Evolutionary conservation across 305 asterid genomes (phyloP), one percentile per base, ranked within the genome.

Genomic region (Fraxinus baroniana): DNA sequence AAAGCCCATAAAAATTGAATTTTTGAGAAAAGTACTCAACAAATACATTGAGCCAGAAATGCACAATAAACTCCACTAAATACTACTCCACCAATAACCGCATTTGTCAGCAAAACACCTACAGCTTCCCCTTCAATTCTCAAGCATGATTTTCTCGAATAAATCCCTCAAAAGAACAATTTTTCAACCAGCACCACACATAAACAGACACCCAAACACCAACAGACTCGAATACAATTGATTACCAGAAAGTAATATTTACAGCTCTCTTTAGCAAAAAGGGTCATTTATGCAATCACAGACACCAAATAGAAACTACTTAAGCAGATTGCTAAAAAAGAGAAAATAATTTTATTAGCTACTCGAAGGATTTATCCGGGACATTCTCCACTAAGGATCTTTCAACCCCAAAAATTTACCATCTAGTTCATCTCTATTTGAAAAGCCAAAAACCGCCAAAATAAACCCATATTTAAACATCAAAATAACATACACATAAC

Each of bases 41-140:
- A 36, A n/a, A 74, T 18, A 8, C 78, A 18, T n/a, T 17, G 7
- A 33, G n/a, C 33, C 60, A 18, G n/a, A 10, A 78, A 78, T 20
- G 78, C 70, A 39, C 8, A 68, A 77, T 60, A 77, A 35, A 62
- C 77, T 72, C 55, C 37, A 44, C 1, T n/a, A 5, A 22, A 20
- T 33, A 44, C 17, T n/a, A 2, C 6, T 10, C 6, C 6, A 20
- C 12, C 80, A 52, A 76, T 41, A 80, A 76, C n/a, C n/a, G n/a
- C n/a, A n/a, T n/a, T n/a, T n/a, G n/a, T n/a, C 30, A 66, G 4
- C 13, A 1, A 81, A 64, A 77, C 77, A 28, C 55, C 76, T 57
- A 70, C 2, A 46, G 62, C 70, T 66, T 60, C 35, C 77, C 83
- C 33, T 82, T 74, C 57, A 75, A 85, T 73, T 70, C 68, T 66